Base-by-base conservation (phyloP, 1,139 yeast genomes). In the Blastobotrys capitulatus region DNA sequence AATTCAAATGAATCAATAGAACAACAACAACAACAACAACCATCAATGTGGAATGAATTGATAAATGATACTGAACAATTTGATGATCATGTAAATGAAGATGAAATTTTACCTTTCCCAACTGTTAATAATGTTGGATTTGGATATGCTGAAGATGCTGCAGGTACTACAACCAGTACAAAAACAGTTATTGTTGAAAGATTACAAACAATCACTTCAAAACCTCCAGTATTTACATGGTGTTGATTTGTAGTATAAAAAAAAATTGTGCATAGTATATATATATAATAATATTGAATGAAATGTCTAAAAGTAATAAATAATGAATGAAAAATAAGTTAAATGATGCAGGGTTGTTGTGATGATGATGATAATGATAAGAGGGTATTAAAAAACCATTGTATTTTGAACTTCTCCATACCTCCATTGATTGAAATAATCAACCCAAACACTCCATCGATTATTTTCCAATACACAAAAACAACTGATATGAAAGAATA, bases 221-320 rank as follows among this genome's bases (percentile, higher is more conserved):
- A 72, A 51, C 81, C 83, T 1, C 87, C 89, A 0, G 79, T 83
- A 1, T 83, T 83, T 56, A 80, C 88, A 0, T 83, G 89, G 82
- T 83, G 88, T 59, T 83, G 16, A 13, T 18, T 19, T 35, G 38
- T 9, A n/a, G n/a, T n/a, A n/a, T 18, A 19, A 19, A 5, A 10
- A 19, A 5, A 9, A n/a, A n/a, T n/a, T n/a, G n/a, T n/a, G n/a
- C 34, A 12, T 12, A 29, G 12, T 29, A 29, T n/a, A 29, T n/a
- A 12, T 29, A 12, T n/a, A n/a, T n/a, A n/a, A n/a, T 35, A 35
- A 35, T 13, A 8, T 4, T 6, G 9, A 15, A 13, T 13, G n/a
- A 3, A 9, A 19, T 18, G 6, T 7, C 4, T 32, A 32, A 32
- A 32, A 35, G 10, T 19, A 19, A 37, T 7, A 19, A 16, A 6